phyloP scores from a whole-genome alignment of 768 basidiomycete genomes.

The Lactarius psammicola region DNA sequence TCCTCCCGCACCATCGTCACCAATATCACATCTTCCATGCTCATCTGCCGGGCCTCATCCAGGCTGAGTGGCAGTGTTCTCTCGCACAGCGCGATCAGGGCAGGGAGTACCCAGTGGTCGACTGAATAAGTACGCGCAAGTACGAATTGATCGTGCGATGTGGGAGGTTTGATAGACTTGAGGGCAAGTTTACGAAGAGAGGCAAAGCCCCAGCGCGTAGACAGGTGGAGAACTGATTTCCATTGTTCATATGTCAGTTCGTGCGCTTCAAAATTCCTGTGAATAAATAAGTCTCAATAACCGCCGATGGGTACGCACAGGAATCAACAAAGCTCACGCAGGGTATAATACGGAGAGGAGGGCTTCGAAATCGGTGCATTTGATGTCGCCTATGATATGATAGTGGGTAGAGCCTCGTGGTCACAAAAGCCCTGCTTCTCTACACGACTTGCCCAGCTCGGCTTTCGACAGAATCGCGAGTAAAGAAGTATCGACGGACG shows the following conservation, averaged over 20 bases:
- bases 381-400: not conserved
- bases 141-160: conserved; percentile 9
- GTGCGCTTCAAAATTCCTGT: conserved; percentile 7
- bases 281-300: not conserved
- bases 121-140: conserved; percentile 9
- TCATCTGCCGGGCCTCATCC: conserved; percentile 22
- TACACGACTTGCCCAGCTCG: too few relatives aligned
- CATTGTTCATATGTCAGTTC: conserved; percentile 28
- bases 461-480: conserved; percentile 27
- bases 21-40: conserved; percentile 22
- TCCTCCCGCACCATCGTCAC: not conserved
- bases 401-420: conserved; percentile 16
- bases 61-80: conserved; percentile 12
- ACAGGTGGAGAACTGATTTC: conserved; percentile 32
- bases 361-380: conserved; percentile 1
- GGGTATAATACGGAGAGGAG: conserved; percentile 13
- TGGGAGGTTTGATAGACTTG: not conserved
- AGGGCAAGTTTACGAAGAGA: conserved; percentile 11
- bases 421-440: too few relatives aligned
- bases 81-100: conserved; percentile 21
- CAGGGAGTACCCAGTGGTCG: conserved; percentile 23
- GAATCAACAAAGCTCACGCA: not conserved
- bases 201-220: conserved; percentile 35
- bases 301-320: not conserved
- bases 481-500: conserved; percentile 26